phyloP scores from a whole-genome alignment of 441 rosid species.

The Arabidopsis lyrata region DNA sequence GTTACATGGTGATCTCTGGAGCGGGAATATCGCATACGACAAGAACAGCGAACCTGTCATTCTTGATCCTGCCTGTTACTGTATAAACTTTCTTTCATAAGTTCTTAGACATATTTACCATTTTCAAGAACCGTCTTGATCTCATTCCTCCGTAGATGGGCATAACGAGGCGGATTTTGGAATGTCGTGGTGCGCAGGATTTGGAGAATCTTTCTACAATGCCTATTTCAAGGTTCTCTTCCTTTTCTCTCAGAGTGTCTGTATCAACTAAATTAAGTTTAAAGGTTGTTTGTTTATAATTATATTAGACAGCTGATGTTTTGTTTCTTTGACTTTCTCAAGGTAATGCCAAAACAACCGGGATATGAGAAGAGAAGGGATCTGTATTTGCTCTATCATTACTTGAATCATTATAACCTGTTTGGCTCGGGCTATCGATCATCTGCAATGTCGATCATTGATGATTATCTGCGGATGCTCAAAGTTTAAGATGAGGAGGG shows the following conservation, averaged over 20 bases:
- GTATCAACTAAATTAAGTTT: not conserved
- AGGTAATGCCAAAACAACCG: conserved; percentile 89
- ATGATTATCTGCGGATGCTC: conserved; percentile 70
- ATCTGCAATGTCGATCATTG: conserved; percentile 83
- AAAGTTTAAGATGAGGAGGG: conserved; percentile 47
- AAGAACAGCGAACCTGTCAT: conserved; percentile 82
- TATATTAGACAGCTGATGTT: not conserved
- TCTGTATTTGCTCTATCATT: conserved; percentile 80
- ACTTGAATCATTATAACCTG: conserved; percentile 90
- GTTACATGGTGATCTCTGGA: conserved; percentile 97
- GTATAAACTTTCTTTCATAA: conserved; percentile 49
- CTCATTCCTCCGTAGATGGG: conserved; percentile 60
- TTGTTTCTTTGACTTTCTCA: conserved; percentile 6
- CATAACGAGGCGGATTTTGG: conserved; percentile 96
- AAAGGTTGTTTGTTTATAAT: not conserved
- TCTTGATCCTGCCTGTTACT: conserved; percentile 98
- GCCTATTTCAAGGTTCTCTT: conserved; percentile 76
- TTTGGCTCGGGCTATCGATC: conserved; percentile 92
- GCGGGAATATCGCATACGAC: conserved; percentile 85
- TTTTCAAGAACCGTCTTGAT: not conserved
- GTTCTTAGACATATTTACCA: not conserved
- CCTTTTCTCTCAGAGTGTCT: not conserved
- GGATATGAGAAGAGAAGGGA: conserved; percentile 89
- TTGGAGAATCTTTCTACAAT: conserved; percentile 80
- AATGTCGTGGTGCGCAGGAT: conserved; percentile 99